Evolutionary conservation across 2,329 filamentous ascomycete species (phyloP), one percentile per base, ranked within the genome.

Genomic region (Fusarium succisae): DNA sequence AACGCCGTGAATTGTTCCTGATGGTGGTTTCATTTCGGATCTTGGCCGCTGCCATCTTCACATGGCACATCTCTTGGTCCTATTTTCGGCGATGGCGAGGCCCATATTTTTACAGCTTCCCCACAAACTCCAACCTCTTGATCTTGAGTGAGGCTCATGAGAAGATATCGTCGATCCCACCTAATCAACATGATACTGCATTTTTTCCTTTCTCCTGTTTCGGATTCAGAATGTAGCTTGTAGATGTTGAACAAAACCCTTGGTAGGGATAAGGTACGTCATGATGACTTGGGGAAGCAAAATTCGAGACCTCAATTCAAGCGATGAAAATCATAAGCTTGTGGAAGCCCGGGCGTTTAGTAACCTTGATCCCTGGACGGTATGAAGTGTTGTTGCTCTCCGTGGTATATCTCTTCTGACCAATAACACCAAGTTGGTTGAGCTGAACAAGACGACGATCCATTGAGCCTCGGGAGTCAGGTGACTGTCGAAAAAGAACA

Each of bases 31-130:
- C 24, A 26, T 43, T 44, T 70, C 53, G 59, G 67, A 59, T 57
- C 35, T 67, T 70, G 54, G 24, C 60, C 66, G 54, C 43, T 62
- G 26, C 54, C 65, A 54, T 59, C 30, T 72, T 13, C 22, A 57
- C 8, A 58, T 45, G 44, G 30, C 22, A 44, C 37, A 18, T 54
- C 20, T 28, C 58, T 43, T 50, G 56, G 58, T 39, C 41, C 48
- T 47, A 13, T 39, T 57, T 35, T 60, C 44, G 48, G 47, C 26
- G 37, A 41, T 39, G 26, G 26, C 26, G 32, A 37, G 53, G 35
- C 41, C 50, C 60, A 58, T 63, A 28, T 37, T 56, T 56, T 56
- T 38, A 28, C 44, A 39, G 53, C 45, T 44, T 65, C 62, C 56
- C 56, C 54, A 62, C 44, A 65, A 62, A 65, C 56, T 51, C 30